These are phyloP conservation scores for Lotus japonicus DNA, from an alignment of 306 rosid genomes.

Conservation along the genomic window DNA sequence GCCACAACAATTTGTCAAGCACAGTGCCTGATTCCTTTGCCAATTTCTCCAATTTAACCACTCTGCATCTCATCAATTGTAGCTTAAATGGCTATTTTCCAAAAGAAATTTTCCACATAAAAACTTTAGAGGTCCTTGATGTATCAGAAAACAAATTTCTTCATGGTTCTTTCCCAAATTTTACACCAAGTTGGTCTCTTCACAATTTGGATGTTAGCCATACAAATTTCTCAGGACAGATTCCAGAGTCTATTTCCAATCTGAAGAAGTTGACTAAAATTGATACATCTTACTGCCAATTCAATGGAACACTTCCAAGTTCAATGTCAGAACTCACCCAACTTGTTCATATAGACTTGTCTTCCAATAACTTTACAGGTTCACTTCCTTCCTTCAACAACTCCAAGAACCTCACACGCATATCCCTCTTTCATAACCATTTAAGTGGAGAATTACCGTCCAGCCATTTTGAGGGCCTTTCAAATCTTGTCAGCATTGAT, in stretches of 20 bases:
- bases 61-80: neutral
- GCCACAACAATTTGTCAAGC: conserved; percentile 14
- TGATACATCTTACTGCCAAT: conserved; percentile 21
- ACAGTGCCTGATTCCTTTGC: conserved; percentile 23
- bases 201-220: neutral
- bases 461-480: conserved; percentile 7
- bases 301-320: conserved; percentile 26
- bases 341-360: conserved; percentile 27
- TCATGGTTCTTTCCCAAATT: conserved; percentile 30
- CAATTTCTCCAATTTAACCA: conserved; percentile 16
- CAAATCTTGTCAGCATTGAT: neutral
- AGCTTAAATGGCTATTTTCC: conserved; percentile 20
- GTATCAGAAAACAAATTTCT: conserved; percentile 19
- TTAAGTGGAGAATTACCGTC: neutral
- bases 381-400: conserved; percentile 31
- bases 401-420: conserved; percentile 17
- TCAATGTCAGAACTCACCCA: conserved; percentile 24
- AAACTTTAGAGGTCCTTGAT: conserved; percentile 22
- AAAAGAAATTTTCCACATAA: conserved; percentile 18
- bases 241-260: conserved; percentile 18
- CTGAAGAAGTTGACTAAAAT: conserved; percentile 16
- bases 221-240: conserved; percentile 25
- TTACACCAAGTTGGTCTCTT: conserved; percentile 8
- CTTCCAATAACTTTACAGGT: conserved; percentile 26
- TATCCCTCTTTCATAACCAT: conserved; percentile 17